phyloP scores from a whole-genome alignment of 352 stramenopile species.

The Globisporangium viniferum region DNA sequence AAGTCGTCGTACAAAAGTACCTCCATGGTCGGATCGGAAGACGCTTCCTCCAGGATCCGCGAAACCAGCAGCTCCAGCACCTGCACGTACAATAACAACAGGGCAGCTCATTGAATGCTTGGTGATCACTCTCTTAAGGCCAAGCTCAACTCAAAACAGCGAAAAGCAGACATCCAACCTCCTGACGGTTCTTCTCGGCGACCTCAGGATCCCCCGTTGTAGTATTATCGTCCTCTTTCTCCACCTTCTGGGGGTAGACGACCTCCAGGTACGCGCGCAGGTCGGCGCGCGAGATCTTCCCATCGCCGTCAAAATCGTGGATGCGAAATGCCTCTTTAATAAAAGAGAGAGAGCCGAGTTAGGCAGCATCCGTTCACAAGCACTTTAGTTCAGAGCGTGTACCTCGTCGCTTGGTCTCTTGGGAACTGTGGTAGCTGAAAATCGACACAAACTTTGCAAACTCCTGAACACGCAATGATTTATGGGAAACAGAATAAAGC shows the following conservation, averaged over 20 bases:
- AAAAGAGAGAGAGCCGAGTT: neutral
- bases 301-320: constrained; percentile 71
- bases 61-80: constrained; percentile 37
- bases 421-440: constrained; percentile 60
- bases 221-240: constrained; percentile 21
- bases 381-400: neutral
- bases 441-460: constrained; percentile 49
- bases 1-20: constrained; percentile 62
- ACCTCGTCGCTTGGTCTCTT: constrained; percentile 53
- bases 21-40: constrained; percentile 40
- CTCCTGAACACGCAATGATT: constrained; percentile 26
- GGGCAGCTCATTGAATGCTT: no score
- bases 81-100: constrained; percentile 13
- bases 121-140: no score
- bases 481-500: no score
- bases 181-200: constrained; percentile 23
- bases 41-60: constrained; percentile 50
- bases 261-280: constrained; percentile 43
- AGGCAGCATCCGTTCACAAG: neutral
- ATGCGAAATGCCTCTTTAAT: constrained; percentile 54
- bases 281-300: constrained; percentile 60
- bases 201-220: neutral
- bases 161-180: constrained; percentile 20
- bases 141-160: no score
- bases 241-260: constrained; percentile 30